Evolutionary conservation across 441 rosid genomes (phyloP), one percentile per base, ranked within the genome.

Genomic region (Macaranga tanarius): DNA sequence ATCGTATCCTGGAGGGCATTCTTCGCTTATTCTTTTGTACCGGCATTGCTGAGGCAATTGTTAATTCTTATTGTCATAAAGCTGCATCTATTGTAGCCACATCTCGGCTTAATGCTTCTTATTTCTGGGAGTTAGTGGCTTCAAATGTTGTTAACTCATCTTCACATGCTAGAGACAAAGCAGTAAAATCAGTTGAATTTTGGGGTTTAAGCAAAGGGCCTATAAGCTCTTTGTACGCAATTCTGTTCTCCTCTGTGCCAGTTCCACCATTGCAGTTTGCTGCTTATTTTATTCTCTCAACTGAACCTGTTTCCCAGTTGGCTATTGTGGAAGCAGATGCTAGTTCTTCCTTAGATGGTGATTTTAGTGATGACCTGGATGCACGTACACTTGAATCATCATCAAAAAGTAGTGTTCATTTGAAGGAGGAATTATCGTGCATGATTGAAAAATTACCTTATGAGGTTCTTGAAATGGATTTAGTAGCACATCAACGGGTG

Each of bases 121-220:
- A 77, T 64, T 91, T 92, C 84, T 92, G 99, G 99, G 90, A 92
- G 78, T 78, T 83, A 79, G 93, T 95, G 73, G 98, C 95, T 65
- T 80, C 80, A 65, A 84, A 84, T 70, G 90, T 84, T 73, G 78
- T 89, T 4, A 80, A 82, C 65, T 89, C 99, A 73, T 83, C 97
- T 58, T 72, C 81, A 45, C 82, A 79, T 69, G 83, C 86, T 57
- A 91, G 90, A 80, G 98, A 89, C 68, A 87, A 89, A 87, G 98
- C 99, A 51, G 89, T 90, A 70, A 92, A 83, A 83, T 92, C 97
- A 25, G 83, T 91, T 72, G 97, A 92, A 75, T 88, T 90, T 75
- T 91, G 99, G 99, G 97, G 97, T 22, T 85, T 95, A 65, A 84
- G 86, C 80, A 90, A 82, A 80, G 97, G 96, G 76, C 81, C 98